Percentiles rank a stretch among this genome's conserved stretches.
Conservation (phyloP, 2,329 filamentous ascomycete genomes). For the Lizonia empirigonia region DNA sequence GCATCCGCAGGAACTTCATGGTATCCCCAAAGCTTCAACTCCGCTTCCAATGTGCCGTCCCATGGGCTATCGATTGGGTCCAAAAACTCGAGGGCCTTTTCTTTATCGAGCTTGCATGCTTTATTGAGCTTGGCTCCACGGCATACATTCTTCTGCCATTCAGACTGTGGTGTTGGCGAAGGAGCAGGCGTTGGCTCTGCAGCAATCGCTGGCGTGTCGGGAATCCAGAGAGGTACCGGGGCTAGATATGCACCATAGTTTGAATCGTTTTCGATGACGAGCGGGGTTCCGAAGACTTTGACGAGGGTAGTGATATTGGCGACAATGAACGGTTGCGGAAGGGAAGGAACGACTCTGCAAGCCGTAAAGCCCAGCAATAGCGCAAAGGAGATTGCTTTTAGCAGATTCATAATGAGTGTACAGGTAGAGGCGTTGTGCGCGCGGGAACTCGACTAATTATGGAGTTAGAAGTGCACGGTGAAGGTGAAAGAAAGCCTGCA, state of each 20-base stretch:
- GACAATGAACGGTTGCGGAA: background rate
- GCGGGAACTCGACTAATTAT: no score
- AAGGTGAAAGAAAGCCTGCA: background rate
- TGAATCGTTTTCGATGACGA: background rate
- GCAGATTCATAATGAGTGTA: background rate
- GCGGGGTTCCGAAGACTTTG: background rate
- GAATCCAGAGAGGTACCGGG: background rate
- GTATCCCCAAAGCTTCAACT: background rate
- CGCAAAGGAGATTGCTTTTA: background rate
- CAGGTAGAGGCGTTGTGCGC: no score
- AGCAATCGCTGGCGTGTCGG: background rate
- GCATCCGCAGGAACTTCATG: background rate
- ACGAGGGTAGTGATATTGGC: background rate
- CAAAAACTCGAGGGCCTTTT: background rate
- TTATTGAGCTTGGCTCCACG: background rate
- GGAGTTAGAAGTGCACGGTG: no score
- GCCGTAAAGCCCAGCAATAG: background rate
- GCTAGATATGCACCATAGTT: background rate
- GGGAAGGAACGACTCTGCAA: background rate
- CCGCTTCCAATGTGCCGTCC: background rate
- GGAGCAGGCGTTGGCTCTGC: background rate
- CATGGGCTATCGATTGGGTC: background rate
- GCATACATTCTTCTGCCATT: background rate
- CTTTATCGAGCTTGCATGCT: background rate
- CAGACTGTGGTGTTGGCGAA: background rate